Evolutionary conservation across 306 rosid genomes (phyloP).

Genomic region (Trifolium subterraneum): DNA sequence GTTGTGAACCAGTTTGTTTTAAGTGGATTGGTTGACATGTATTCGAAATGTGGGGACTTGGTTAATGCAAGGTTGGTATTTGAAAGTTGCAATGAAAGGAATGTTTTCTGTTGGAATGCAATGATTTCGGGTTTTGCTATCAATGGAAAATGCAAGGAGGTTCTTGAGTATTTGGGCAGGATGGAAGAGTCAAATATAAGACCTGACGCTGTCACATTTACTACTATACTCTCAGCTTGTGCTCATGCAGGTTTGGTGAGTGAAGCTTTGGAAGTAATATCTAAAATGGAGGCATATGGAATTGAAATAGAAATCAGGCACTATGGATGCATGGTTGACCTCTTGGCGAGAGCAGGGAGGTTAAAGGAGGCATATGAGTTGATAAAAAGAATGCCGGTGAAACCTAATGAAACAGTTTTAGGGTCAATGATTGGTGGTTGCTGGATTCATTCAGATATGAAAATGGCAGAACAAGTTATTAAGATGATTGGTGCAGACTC

Average conservation of each 20-base stretch:
- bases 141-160: constrained; percentile 66
- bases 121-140: constrained; percentile 71
- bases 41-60: constrained; percentile 78
- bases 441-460: constrained; percentile 60
- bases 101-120: constrained; percentile 69
- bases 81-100: constrained; percentile 56
- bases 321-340: constrained; percentile 78
- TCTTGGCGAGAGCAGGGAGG: constrained; percentile 71
- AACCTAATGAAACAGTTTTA: constrained; percentile 65
- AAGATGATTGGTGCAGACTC: constrained; percentile 38
- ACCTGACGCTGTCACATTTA: constrained; percentile 70
- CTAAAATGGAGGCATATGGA: constrained; percentile 63
- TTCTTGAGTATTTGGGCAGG: constrained; percentile 55
- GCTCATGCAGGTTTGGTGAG: constrained; percentile 67
- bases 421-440: constrained; percentile 80
- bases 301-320: constrained; percentile 52
- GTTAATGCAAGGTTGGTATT: constrained; percentile 59
- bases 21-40: constrained; percentile 76
- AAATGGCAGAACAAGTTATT: constrained; percentile 58
- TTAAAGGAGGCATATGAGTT: constrained; percentile 62
- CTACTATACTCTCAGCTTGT: constrained; percentile 66
- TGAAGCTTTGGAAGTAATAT: constrained; percentile 56
- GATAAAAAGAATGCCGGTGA: constrained; percentile 60
- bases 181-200: constrained; percentile 56
- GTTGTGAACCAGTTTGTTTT: constrained; percentile 56